Conservation (phyloP, 768 basidiomycete species). For the Mrakia blollopis region DNA sequence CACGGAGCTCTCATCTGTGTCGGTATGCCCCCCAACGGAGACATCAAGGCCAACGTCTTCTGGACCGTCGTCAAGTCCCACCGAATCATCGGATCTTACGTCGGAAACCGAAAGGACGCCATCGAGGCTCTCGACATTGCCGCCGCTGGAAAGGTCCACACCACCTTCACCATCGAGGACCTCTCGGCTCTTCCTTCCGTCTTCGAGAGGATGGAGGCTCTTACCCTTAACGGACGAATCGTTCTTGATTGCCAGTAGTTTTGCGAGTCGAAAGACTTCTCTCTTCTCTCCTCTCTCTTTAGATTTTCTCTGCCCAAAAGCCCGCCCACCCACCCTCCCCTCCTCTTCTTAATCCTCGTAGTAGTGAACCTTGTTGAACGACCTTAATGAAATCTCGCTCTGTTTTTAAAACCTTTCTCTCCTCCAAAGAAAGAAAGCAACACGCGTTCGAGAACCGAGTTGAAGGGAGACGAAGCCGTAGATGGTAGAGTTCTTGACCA, state of each 20-base stretch:
- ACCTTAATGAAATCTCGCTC: not conserved
- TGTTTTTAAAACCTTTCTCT: not conserved
- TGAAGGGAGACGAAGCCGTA: no score
- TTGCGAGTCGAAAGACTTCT: not conserved
- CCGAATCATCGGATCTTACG: conserved; percentile 46
- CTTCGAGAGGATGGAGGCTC: not conserved
- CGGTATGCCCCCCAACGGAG: conserved; percentile 35
- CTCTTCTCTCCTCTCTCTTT: no score
- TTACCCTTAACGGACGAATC: conserved; percentile 19
- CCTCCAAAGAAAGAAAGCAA: no score
- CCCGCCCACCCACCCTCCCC: not conserved
- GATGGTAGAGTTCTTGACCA: no score
- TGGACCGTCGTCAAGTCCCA: conserved; percentile 44
- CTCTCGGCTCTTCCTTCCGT: conserved; percentile 52
- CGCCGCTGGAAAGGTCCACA: conserved; percentile 61
- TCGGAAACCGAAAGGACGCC: conserved; percentile 65
- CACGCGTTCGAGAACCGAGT: no score
- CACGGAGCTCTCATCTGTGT: conserved; percentile 52
- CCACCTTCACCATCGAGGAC: conserved; percentile 47
- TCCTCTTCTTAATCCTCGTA: not conserved
- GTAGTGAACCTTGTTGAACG: not conserved
- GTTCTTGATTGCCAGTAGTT: not conserved
- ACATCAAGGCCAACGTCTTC: conserved; percentile 37
- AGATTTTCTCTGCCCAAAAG: no score
- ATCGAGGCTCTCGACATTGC: conserved; percentile 75